Percentiles rank a stretch among this genome's conserved stretches.
Evolutionary conservation across 2,329 filamentous ascomycete genomes (phyloP).

Genomic region (Talaromyces islandicus): DNA sequence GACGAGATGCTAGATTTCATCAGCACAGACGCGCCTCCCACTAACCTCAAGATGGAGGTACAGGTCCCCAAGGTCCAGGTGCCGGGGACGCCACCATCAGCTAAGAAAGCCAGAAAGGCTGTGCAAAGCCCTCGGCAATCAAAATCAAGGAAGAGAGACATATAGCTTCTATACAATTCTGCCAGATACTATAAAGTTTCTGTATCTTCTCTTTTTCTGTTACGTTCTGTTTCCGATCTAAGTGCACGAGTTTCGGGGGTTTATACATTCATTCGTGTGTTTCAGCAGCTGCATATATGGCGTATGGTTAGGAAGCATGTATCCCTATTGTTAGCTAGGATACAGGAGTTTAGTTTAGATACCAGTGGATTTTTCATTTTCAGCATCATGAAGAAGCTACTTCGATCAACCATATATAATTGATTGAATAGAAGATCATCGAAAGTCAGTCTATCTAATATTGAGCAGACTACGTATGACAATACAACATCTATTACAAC

Average conservation of each 20-base stretch:
- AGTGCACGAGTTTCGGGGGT: background rate
- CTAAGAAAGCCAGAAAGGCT: background rate
- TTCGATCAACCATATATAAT: background rate
- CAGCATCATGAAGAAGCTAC: background rate
- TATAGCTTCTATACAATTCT: background rate
- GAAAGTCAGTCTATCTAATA: background rate
- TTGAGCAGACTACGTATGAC: background rate
- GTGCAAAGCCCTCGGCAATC: conserved; percentile 5
- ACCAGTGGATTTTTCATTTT: background rate
- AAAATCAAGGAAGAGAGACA: conserved; percentile 2
- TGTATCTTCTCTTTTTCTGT: background rate
- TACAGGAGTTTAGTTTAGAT: background rate
- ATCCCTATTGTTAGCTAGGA: background rate
- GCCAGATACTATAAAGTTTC: background rate
- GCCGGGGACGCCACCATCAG: conserved; percentile 19
- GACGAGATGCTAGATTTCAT: conserved; percentile 4
- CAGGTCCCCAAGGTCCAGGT: conserved; percentile 20
- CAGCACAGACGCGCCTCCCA: background rate
- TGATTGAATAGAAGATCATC: background rate
- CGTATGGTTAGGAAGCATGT: background rate
- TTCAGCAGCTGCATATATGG: background rate
- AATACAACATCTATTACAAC: conserved; percentile 16
- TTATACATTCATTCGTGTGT: background rate
- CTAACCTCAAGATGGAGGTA: conserved; percentile 3
- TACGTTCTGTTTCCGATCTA: background rate